Evolutionary conservation across 345 rosid species (phyloP), one percentile per base, ranked within the genome.

Genomic region (Conringia planisiliqua): DNA sequence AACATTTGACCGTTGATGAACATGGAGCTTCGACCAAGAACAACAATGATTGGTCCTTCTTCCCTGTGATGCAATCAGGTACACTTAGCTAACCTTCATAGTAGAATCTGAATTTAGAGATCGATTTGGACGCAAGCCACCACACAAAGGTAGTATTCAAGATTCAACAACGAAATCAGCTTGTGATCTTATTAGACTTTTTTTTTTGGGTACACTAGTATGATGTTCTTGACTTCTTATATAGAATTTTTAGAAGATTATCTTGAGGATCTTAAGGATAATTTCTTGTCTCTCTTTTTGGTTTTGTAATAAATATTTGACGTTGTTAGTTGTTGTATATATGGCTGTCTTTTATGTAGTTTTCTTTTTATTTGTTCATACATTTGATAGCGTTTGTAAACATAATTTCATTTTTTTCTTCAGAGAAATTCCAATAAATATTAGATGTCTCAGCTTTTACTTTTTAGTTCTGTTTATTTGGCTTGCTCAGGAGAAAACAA

Each of bases 11-110:
- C 66, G 43, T 56, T 11, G 92, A 75, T 43, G 87, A 85, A 10
- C 78, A 58, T 20, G 82, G 66, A 16, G 52, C 78, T 27, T 57
- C 79, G 33, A 79, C 77, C 52, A 87, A 85, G 57, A 33, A 70
- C 51, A 35, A 10, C 16, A 70, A 46, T 30, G 12, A 71, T 7
- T 91, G 97, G 99, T 87, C 97, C 6, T 90, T 89, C 85, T 91
- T 90, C 84, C 97, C 93, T 17, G 73, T 89, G 80, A 74, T 86
- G 72, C 97, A 86, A 68, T 76, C 95, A 62, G 81, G 88, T 75
- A 40, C 77, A 50, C 82, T 87, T 14, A 79, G 90, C 80, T 90
- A 85, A 86, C 78, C 8, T 63, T 42, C 13, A 43, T 42, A 50
- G 4, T 36, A 63, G 76, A 70, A 27, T 70, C 62, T 63, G 18